Evolutionary conservation across 495 filamentous ascomycete species (phyloP), one percentile per base, ranked within the genome.

Genomic region (Trichodelitschia bisporula): DNA sequence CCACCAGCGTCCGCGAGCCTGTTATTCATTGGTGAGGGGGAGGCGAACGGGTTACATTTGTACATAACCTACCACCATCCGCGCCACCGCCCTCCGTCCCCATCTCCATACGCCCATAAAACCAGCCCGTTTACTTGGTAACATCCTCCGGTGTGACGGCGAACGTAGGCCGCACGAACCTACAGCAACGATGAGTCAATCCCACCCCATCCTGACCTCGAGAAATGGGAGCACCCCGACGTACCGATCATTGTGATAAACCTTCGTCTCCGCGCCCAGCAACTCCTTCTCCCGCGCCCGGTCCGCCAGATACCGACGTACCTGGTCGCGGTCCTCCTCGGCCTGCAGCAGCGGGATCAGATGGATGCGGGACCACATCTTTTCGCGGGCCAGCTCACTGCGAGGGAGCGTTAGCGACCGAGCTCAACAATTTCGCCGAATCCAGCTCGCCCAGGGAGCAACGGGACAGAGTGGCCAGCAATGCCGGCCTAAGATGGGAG

Each of bases 351-450:
- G 51, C 18, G 86, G 86, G 46, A 80, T 80, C 29, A 97, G 58
- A 49, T 97, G 66, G 42, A 95, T 83, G 40, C 86, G 73, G 26
- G 72, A 61, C 86, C 86, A 97, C 64, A 92, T 82, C 60, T 97
- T 97, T 46, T 97, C 86, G 27, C 86, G 77, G 31, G 70, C 76
- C 36, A 89, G 74, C 49, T 97, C 86, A 46, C 84, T 93, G 40
- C 33, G 17, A 18, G 11, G 1, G 31, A 3, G 28, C 28, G 21
- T 36, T 16, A 36, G 33, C 17, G 20, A 5, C 4, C 19, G 15
- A 6, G 19, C 18, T 3, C 11, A 24, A 26, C 12, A 10, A 19
- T 13, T 23, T 24, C n/a, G n/a, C 21, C 6, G n/a, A 24, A 24
- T 24, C 21, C 21, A 24, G 21, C 21, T 6, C 21, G n/a, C 6